These are phyloP conservation scores for Amorphotheca resinae DNA, from an alignment of 495 filamentous ascomycete species.

Conservation along the genomic window DNA sequence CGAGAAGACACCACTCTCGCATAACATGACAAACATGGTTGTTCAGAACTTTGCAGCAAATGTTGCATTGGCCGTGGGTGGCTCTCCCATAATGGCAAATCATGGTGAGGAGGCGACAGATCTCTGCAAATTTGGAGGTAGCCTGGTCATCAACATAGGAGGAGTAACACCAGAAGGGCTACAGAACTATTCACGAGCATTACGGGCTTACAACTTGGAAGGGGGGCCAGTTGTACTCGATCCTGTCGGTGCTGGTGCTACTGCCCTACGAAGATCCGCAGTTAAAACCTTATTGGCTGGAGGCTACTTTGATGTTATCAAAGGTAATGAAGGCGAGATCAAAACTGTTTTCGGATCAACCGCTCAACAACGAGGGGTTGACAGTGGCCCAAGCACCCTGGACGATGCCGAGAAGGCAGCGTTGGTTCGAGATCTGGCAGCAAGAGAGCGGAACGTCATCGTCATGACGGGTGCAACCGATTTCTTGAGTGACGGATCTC, in stretches of 20 bases:
- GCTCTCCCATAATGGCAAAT: conserved; percentile 88
- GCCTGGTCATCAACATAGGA: conserved; percentile 91
- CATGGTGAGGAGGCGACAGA: conserved; percentile 74
- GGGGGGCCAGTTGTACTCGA: conserved; percentile 74
- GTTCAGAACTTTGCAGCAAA: conserved; percentile 92
- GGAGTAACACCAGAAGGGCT: conserved; percentile 64
- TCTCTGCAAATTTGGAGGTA: conserved; percentile 49
- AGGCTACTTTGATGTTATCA: conserved; percentile 78
- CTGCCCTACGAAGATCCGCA: conserved; percentile 53
- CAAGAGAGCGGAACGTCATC: conserved; percentile 57
- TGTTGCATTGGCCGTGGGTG: conserved; percentile 70
- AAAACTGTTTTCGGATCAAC: conserved; percentile 41
- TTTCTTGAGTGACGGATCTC: conserved; percentile 61
- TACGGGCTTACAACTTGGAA: conserved; percentile 64
- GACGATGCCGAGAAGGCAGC: conserved; percentile 39
- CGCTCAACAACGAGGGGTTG: conserved; percentile 77
- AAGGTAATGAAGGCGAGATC: conserved; percentile 92
- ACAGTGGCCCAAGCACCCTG: conserved; percentile 52
- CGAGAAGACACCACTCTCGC: conserved; percentile 57
- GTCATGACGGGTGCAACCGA: conserved; percentile 76
- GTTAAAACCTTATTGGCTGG: conserved; percentile 58
- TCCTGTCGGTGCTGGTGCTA: conserved; percentile 86
- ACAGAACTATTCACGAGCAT: conserved; percentile 44
- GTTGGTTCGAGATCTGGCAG: conserved; percentile 53
- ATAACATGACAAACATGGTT: conserved; percentile 93